Conservation (phyloP, 768 basidiomycete species). For the Pisolithus marmoratus region DNA sequence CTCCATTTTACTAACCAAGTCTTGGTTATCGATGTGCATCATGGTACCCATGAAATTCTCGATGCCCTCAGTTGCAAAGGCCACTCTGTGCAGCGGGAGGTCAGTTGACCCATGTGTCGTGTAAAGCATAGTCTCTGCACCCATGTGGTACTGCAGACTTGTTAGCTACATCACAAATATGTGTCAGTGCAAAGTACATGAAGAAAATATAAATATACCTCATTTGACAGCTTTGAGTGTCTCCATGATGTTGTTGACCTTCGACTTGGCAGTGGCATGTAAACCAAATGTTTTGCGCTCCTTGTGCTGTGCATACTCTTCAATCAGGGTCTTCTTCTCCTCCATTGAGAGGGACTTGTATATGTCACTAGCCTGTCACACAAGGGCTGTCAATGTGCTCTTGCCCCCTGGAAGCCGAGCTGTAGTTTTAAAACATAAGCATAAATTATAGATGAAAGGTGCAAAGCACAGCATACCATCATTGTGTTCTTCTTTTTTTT, state of each 20-base stretch:
- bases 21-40: conserved; percentile 4
- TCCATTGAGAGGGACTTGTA: background rate
- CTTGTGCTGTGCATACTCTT: background rate
- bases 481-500: conserved; percentile 1
- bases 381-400: too few species aligned
- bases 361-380: background rate
- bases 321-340: background rate
- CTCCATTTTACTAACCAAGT: conserved; percentile 8
- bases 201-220: background rate
- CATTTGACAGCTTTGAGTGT: conserved; percentile 5
- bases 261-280: conserved; percentile 1
- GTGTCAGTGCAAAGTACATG: background rate
- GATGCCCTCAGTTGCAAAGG: background rate
- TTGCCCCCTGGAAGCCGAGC: too few species aligned
- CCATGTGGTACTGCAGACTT: background rate
- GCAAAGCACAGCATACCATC: too few species aligned
- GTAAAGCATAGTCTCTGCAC: conserved; percentile 2
- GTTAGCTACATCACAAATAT: conserved; percentile 1
- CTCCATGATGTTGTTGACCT: conserved; percentile 5
- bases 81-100: background rate
- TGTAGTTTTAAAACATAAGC: too few species aligned
- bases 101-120: background rate
- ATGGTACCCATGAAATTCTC: conserved; percentile 4
- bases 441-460: too few species aligned
- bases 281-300: background rate